Conservation (phyloP, 2,329 filamentous ascomycete genomes). For the Hirsutella rhossiliensis region DNA sequence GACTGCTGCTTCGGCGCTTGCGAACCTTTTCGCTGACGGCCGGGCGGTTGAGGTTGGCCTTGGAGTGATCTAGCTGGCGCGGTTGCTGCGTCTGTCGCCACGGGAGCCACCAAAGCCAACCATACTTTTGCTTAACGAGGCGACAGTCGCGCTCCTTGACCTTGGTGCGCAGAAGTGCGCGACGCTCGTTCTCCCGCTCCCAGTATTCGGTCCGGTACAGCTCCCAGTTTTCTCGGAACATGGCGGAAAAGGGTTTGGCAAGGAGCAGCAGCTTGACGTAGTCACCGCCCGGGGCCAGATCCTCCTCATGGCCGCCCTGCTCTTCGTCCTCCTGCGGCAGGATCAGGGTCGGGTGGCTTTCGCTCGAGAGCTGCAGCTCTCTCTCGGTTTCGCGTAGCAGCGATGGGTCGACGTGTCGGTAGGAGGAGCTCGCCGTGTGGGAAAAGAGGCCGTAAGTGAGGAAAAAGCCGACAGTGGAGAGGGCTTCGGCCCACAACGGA, state of each 20-base stretch:
- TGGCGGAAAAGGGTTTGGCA: slow-evolving; percentile 88
- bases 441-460: slow-evolving; percentile 66
- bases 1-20: slow-evolving; percentile 37
- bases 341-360: slow-evolving; percentile 28
- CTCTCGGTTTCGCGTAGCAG: slow-evolving; percentile 48
- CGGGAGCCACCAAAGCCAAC: slow-evolving; percentile 80
- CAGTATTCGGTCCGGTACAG: slow-evolving; percentile 89
- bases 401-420: slow-evolving; percentile 62
- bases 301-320: slow-evolving; percentile 66
- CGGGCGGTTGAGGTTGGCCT: slow-evolving; percentile 14
- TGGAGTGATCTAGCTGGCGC: slow-evolving; percentile 10
- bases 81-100: slow-evolving; percentile 35
- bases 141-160: slow-evolving; percentile 57
- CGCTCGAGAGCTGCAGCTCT: slow-evolving; percentile 36
- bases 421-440: slow-evolving; percentile 54
- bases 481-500: slow-evolving; percentile 67
- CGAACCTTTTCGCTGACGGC: slow-evolving; percentile 32
- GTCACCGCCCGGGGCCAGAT: slow-evolving; percentile 80
- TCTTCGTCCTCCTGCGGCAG: slow-evolving; percentile 44
- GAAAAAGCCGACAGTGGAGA: slow-evolving; percentile 63
- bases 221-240: slow-evolving; percentile 96
- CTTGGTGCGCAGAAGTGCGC: slow-evolving; percentile 58
- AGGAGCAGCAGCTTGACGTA: slow-evolving; percentile 82
- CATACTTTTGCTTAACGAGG: slow-evolving; percentile 53
- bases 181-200: slow-evolving; percentile 90